phyloP scores from a whole-genome alignment of 768 basidiomycete genomes.

The Russula griseocarnosa region DNA sequence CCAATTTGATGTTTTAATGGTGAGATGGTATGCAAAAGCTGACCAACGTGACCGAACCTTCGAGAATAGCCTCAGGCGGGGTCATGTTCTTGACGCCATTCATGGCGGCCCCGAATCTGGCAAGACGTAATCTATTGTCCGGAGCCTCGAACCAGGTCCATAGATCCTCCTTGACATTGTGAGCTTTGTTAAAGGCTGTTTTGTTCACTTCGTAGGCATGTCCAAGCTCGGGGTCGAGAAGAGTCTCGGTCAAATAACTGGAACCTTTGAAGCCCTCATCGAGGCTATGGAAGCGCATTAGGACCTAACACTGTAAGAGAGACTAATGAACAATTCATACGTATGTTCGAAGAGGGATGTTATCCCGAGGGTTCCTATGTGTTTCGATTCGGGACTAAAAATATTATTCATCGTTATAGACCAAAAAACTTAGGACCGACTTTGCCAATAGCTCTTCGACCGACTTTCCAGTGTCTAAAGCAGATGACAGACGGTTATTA shows the following conservation, averaged over 20 bases:
- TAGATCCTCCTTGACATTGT: background rate
- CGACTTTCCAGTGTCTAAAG: slow-evolving; percentile 35
- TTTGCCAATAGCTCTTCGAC: slow-evolving; percentile 26
- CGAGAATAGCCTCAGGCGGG: background rate
- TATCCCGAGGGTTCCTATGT: slow-evolving; percentile 18
- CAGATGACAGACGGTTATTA: slow-evolving; percentile 31
- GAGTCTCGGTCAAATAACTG: slow-evolving; percentile 29
- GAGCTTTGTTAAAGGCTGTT: slow-evolving; percentile 8
- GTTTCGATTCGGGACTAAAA: slow-evolving; percentile 14
- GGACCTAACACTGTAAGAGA: background rate
- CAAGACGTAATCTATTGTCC: slow-evolving; percentile 9
- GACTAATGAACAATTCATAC: slow-evolving; percentile 1
- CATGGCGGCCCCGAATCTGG: slow-evolving; percentile 13
- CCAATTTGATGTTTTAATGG: background rate
- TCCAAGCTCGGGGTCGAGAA: slow-evolving; percentile 23
- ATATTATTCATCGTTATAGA: background rate
- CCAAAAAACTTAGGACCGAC: background rate
- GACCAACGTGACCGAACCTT: background rate
- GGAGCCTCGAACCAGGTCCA: slow-evolving; percentile 9
- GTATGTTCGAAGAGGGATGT: slow-evolving; percentile 14
- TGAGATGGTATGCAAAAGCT: background rate
- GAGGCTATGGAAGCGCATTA: background rate
- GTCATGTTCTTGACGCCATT: slow-evolving; percentile 8
- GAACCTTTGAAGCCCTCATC: slow-evolving; percentile 30
- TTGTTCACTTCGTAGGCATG: background rate